These are phyloP conservation scores for Chrysopogon serrulatus DNA, from an alignment of 176 grass and related monocot genomes.

Conservation along the genomic window DNA sequence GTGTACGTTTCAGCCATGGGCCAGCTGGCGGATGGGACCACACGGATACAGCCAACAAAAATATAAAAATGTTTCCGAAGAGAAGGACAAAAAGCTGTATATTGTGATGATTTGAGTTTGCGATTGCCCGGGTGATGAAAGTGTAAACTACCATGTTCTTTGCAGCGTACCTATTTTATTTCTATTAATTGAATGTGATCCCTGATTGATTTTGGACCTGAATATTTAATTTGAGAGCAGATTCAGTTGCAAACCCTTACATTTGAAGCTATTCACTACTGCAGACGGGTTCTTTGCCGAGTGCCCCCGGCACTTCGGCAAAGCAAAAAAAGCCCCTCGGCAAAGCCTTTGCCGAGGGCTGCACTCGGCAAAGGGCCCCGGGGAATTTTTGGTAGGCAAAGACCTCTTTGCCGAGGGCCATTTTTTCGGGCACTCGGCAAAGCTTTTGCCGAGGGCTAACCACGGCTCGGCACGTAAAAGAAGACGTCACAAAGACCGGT, in stretches of 20 bases:
- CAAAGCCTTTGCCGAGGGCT: no score
- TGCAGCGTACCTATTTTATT: neutral
- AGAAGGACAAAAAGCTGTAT: no score
- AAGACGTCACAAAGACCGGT: no score
- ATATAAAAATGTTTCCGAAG: neutral
- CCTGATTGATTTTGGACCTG: neutral
- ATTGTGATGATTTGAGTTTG: neutral
- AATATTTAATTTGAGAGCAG: neutral
- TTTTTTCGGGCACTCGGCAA: no score
- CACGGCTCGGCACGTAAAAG: no score
- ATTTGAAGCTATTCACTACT: neutral
- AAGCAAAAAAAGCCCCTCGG: no score
- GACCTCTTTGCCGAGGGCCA: no score
- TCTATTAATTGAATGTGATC: neutral
- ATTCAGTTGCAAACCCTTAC: neutral
- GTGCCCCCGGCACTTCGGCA: no score
- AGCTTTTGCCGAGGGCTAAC: no score
- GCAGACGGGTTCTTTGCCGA: no score
- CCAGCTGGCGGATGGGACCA: neutral
- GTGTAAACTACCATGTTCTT: neutral
- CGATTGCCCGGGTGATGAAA: neutral
- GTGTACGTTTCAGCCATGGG: neutral
- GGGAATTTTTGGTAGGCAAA: no score
- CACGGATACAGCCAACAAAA: constrained; percentile 6
- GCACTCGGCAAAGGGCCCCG: no score